Evolutionary conservation across 1,139 yeast species (phyloP), one percentile per base, ranked within the genome.

Genomic region (Kodamaea sp.): DNA sequence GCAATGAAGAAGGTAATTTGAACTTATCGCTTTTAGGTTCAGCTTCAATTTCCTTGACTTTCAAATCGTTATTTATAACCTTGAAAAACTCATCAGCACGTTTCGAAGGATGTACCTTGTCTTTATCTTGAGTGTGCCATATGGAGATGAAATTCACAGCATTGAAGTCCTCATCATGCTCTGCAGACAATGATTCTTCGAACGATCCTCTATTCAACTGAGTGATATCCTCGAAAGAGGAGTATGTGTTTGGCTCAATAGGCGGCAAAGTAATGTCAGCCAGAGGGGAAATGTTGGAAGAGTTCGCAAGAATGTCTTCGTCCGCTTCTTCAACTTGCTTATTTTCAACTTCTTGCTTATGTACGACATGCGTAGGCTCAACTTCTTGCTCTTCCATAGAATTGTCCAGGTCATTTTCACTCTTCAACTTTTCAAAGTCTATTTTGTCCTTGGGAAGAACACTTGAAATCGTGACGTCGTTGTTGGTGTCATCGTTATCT

Each of bases 181-280:
- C 76, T 0, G 75, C 76, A 2, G 76, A 70, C 16, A 70, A 55
- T 0, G 66, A 59, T 31, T 64, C 70, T 42, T 70, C 76, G 41
- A 53, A 68, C 4, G 64, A 55, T 23, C 57, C 44, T 20, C 32
- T 29, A 15, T 23, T 26, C 5, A 11, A n/a, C 7, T 22, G 28
- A 7, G 70, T 63, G 5, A 66, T 48, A 12, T 67, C 73, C 27
- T 68, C 73, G 40, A 68, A 66, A 0, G 70, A 63, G 2, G 66
- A 58, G 38, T 49, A 54, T 19, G 54, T 52, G 31, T 57, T 49
- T 6, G 55, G 38, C 29, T 66, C 73, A 14, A 69, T 53, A n/a
- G 55, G 57, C 4, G 76, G 76, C 15, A 69, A 53, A 1, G 67
- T 54, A 13, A 67, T 46, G 35, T 64, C 70, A 15, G 56, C 67